Evolutionary conservation across 352 stramenopile species (phyloP), one percentile per base, ranked within the genome.

Genomic region (Thalassiosira pacifica): DNA sequence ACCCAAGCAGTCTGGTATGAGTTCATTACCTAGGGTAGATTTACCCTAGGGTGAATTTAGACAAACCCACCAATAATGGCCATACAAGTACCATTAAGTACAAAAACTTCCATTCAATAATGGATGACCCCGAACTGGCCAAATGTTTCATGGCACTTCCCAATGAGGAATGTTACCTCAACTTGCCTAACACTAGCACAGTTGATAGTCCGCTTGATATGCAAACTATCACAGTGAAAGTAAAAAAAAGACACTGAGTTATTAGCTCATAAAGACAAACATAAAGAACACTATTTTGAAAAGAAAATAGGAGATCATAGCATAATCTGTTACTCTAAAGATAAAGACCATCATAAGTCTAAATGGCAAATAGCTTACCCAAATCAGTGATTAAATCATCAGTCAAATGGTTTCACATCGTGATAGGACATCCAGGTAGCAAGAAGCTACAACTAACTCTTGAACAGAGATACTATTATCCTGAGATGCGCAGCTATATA

Each of bases 371-470:
- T 79, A 53, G 32, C 65, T 52, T 80, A 31, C 72, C 66, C 24
- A 37, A 63, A 37, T 34, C 22, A 18, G 19, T 86, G 42, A 67
- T 82, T 19, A 16, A 52, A 18, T 32, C 37, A 1, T 61, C 69
- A 45, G 24, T 90, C n/a, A 63, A 71, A 59, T 90, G 60, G 48
- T 88, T 76, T 65, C 85, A 90, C 61, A 16, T 66, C 10, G 67
- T 67, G 6, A 63, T 79, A 19, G 59, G 74, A 40, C 82, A 88
- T 67, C 65, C 64, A 45, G 81, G 80, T 24, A 61, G 45, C 22
- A 71, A 57, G 19, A 27, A 60, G 8, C 71, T 85, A 2, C 27
- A 63, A 77, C 55, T 76, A 5, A 76, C 64, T 24, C 67, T 88
- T 8, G 40, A 31, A 19, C 18, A 40, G 11, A 19, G 77, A 61